Conservation (phyloP, 139 green algal genomes). For the Picochlorum sp. region DNA sequence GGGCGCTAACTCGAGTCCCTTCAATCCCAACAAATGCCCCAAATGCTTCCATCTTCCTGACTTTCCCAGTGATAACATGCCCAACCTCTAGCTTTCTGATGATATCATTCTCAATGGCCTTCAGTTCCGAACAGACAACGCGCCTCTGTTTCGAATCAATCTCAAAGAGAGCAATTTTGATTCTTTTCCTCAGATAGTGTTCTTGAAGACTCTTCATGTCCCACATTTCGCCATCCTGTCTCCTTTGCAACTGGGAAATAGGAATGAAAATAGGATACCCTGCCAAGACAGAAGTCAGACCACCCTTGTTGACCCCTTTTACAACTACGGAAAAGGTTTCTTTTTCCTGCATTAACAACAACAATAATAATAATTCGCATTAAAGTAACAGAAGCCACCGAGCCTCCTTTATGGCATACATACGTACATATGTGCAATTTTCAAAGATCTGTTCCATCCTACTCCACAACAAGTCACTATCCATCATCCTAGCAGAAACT, state of each 20-base stretch:
- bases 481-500: slow-evolving; percentile 23
- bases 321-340: slow-evolving; percentile 19
- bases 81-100: slow-evolving; percentile 17
- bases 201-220: background rate
- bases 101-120: slow-evolving; percentile 15
- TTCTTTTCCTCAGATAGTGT: background rate
- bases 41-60: slow-evolving; percentile 36
- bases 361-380: background rate
- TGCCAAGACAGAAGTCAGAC: slow-evolving; percentile 17
- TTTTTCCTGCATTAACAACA: slow-evolving; percentile 15
- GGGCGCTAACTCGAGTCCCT: slow-evolving; percentile 24
- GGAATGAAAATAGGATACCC: slow-evolving; percentile 33
- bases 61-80: slow-evolving; percentile 24
- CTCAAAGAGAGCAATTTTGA: slow-evolving; percentile 9
- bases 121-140: slow-evolving; percentile 10
- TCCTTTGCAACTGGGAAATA: slow-evolving; percentile 21
- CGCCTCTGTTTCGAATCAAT: slow-evolving; percentile 2
- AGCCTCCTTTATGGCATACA: background rate
- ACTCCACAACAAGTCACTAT: slow-evolving; percentile 29
- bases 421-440: slow-evolving; percentile 12
- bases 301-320: slow-evolving; percentile 23
- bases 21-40: slow-evolving; percentile 44
- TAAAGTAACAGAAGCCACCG: background rate
- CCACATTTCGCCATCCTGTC: slow-evolving; percentile 9
- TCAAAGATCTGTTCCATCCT: slow-evolving; percentile 31